Evolutionary conservation across 2,329 filamentous ascomycete genomes (phyloP), one percentile per base, ranked within the genome.

Genomic region (Cercospora sojina): DNA sequence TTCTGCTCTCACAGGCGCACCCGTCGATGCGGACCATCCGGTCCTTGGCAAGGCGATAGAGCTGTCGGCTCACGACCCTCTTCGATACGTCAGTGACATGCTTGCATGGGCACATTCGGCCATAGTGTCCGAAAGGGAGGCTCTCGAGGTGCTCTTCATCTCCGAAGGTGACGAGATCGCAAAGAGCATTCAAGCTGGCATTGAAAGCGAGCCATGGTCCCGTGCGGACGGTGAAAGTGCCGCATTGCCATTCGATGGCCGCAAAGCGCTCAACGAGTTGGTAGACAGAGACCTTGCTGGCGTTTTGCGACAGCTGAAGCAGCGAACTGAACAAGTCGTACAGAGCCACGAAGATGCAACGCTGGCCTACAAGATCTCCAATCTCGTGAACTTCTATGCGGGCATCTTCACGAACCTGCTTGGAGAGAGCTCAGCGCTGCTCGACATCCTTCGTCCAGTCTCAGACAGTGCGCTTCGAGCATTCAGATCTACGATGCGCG

Each of bases 21-120:
- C 83, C 10, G 85, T 87, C 0, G 83, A 83, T 27, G 83, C 85
- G 53, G 86, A 91, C 25, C 74, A 76, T 62, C 74, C 75, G 5
- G 71, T 76, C 8, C 71, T 76, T 68, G 83, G 90, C 38, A 97
- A 98, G 76, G 94, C 95, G 0, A 99, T 99, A 70, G 94, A 99
- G 76, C 87, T 98, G 73, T 90, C 90, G 10, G 94, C 95, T 0
- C 94, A 98, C 76, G 95, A 99, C 75, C 90, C 92, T 1, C 81
- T 98, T 27, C 88, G 95, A 20, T 98, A 98, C 77, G 88, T 96
- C 2, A 93, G 95, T 62, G 95, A 99, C 76, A 99, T 99, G 93
- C 85, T 99, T 13, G 95, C 95, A 5, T 99, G 95, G 95, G 88
- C 91, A 5, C 95, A 99, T 77, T 97, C 95, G 0, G 91, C 93